Evolutionary conservation across 192 early-diverging fungal species (phyloP).

Genomic region (Cetraspora pellucida): DNA sequence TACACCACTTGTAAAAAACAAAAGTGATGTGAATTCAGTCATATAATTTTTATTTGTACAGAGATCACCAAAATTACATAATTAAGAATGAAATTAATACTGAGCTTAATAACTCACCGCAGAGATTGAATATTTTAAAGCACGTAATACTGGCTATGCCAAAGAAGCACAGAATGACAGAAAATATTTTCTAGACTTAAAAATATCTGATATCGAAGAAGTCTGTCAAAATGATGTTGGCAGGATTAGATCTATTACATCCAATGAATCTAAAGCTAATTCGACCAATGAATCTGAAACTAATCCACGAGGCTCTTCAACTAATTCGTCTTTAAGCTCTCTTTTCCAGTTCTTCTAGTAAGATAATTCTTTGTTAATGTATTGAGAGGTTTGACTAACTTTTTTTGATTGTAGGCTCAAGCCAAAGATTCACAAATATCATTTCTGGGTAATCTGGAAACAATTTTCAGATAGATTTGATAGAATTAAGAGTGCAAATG

Average conservation of each 20-base stretch:
- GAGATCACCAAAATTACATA: background rate
- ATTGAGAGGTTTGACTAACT: slow-evolving; percentile 2
- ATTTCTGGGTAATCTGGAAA: background rate
- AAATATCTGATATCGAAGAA: background rate
- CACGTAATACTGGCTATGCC: background rate
- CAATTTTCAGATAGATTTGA: slow-evolving; percentile 12
- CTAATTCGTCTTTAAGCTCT: background rate
- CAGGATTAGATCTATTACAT: slow-evolving; percentile 2
- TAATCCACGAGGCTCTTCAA: background rate
- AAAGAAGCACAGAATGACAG: slow-evolving; percentile 5
- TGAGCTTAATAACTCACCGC: too few relatives aligned
- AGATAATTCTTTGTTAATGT: background rate
- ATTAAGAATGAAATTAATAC: too few relatives aligned
- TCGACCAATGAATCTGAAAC: background rate
- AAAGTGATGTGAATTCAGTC: background rate
- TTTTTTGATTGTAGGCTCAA: slow-evolving; percentile 1
- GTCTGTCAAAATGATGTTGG: background rate
- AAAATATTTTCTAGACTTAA: slow-evolving; percentile 15
- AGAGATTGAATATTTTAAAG: background rate
- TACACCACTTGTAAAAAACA: slow-evolving; percentile 12
- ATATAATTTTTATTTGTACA: slow-evolving; percentile 10
- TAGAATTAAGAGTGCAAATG: background rate
- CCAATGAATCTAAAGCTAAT: background rate
- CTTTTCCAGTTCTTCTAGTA: background rate
- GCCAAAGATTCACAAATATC: background rate